Evolutionary conservation across 345 rosid genomes (phyloP).

Genomic region (Acer negundo): DNA sequence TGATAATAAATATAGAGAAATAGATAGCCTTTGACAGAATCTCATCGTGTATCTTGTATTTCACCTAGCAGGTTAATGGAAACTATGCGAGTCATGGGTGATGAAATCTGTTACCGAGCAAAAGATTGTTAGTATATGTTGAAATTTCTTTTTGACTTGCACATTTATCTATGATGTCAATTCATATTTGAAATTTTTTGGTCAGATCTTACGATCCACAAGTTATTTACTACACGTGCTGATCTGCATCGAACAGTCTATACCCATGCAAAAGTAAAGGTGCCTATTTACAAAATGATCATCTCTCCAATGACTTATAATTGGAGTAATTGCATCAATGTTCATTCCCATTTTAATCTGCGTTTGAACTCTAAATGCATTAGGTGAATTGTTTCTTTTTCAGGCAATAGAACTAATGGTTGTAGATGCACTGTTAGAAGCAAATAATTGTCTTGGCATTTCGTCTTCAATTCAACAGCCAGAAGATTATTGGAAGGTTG

Average conservation of each 20-base stretch:
- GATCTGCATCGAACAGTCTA: slow-evolving; percentile 72
- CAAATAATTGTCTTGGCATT: slow-evolving; percentile 52
- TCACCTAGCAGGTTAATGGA: slow-evolving; percentile 58
- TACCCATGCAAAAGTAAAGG: slow-evolving; percentile 79
- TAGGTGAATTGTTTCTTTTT: slow-evolving; percentile 5
- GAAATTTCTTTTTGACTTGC: not conserved
- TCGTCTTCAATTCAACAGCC: slow-evolving; percentile 55
- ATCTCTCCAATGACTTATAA: slow-evolving; percentile 11
- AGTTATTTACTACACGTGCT: slow-evolving; percentile 72
- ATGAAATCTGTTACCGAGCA: slow-evolving; percentile 72
- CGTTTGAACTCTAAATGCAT: slow-evolving; percentile 1
- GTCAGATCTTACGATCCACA: slow-evolving; percentile 60
- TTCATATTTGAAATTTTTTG: slow-evolving; percentile 19
- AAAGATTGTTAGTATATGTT: slow-evolving; percentile 59
- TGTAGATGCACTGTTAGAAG: slow-evolving; percentile 62
- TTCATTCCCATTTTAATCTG: not conserved
- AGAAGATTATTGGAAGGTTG: slow-evolving; percentile 67
- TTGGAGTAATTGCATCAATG: not conserved
- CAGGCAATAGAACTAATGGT: slow-evolving; percentile 77
- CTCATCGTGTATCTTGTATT: not conserved
- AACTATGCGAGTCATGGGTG: slow-evolving; percentile 63
- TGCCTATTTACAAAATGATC: slow-evolving; percentile 19
- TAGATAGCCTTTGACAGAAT: not conserved
- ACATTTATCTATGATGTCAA: not conserved
- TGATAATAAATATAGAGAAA: not conserved